Conservation (phyloP, 2,329 filamentous ascomycete genomes). For the Phaeomoniella chlamydospora region DNA sequence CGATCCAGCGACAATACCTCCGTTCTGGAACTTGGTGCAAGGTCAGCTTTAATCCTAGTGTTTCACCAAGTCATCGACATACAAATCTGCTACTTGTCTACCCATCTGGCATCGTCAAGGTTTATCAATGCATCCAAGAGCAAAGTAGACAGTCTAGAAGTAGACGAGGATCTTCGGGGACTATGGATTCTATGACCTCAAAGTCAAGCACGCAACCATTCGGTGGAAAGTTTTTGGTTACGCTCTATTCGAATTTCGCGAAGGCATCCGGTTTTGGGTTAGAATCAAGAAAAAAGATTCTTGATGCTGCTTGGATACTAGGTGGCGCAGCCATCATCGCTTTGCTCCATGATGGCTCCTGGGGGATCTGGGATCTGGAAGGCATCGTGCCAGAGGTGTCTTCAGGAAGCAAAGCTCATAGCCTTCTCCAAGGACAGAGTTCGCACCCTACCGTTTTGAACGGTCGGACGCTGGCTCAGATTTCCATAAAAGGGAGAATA, state of each 20-base stretch:
- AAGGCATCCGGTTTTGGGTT: slow-evolving; percentile 11
- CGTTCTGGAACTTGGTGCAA: slow-evolving; percentile 26
- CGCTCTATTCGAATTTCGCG: slow-evolving; percentile 26
- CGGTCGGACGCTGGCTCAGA: slow-evolving; percentile 23
- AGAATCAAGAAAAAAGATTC: slow-evolving; percentile 23
- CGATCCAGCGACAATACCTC: slow-evolving; percentile 32
- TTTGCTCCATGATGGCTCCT: slow-evolving; percentile 30
- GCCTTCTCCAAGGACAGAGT: slow-evolving; percentile 21
- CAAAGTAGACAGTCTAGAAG: slow-evolving; percentile 14
- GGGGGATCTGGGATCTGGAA: slow-evolving; percentile 35
- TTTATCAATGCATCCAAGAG: slow-evolving; percentile 39
- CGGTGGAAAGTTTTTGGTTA: slow-evolving; percentile 28
- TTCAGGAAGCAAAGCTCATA: slow-evolving; percentile 16
- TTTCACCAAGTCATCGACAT: slow-evolving; percentile 37
- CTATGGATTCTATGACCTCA: slow-evolving; percentile 13
- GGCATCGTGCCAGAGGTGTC: slow-evolving; percentile 23
- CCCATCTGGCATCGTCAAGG: slow-evolving; percentile 37
- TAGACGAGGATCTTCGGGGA: slow-evolving; percentile 15
- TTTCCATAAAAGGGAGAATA: slow-evolving; percentile 26
- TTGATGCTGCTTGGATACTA: slow-evolving; percentile 30
- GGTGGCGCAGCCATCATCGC: slow-evolving; percentile 28
- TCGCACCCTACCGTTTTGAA: slow-evolving; percentile 21
- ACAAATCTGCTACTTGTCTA: slow-evolving; percentile 41
- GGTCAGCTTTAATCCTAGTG: slow-evolving; percentile 38
- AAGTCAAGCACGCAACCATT: slow-evolving; percentile 12